Conservation (phyloP, 2,329 filamentous ascomycete species). For the Ophiostoma ips region DNA sequence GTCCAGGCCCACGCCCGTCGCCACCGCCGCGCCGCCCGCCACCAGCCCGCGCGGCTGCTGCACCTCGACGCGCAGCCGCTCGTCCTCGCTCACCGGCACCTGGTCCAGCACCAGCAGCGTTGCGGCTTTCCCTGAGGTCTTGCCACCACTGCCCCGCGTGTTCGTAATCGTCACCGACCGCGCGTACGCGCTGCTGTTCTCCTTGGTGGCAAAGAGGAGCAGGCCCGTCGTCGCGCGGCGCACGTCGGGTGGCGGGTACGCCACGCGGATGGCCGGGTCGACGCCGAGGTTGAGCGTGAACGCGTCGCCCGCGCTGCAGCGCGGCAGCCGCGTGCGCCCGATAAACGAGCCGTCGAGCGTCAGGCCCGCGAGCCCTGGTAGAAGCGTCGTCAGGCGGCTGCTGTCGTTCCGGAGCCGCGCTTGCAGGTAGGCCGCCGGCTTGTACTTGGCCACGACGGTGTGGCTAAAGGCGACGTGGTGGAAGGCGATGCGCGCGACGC, state of each 20-base stretch:
- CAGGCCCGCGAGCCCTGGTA: constrained; percentile 37
- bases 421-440: constrained; percentile 44
- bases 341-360: constrained; percentile 52
- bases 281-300: constrained; percentile 44
- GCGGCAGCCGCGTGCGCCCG: constrained; percentile 40
- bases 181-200: constrained; percentile 35
- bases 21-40: constrained; percentile 24
- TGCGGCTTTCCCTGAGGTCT: constrained; percentile 24
- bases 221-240: constrained; percentile 36
- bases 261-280: constrained; percentile 41
- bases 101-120: constrained; percentile 43
- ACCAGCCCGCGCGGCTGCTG: constrained; percentile 33
- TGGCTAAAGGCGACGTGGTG: constrained; percentile 38
- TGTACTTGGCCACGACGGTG: constrained; percentile 46
- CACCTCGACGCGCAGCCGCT: constrained; percentile 38
- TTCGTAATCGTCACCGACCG: constrained; percentile 37
- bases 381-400: constrained; percentile 42
- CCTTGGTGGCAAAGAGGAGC: constrained; percentile 35
- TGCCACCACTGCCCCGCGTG: no score
- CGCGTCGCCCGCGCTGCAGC: constrained; percentile 38
- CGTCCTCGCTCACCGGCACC: constrained; percentile 47
- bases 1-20: constrained; percentile 9
- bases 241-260: constrained; percentile 42
- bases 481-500: constrained; percentile 39
- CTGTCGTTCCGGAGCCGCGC: constrained; percentile 42